Conservation (phyloP, 176 grass and related monocot genomes). For the Zoysia japonica region DNA sequence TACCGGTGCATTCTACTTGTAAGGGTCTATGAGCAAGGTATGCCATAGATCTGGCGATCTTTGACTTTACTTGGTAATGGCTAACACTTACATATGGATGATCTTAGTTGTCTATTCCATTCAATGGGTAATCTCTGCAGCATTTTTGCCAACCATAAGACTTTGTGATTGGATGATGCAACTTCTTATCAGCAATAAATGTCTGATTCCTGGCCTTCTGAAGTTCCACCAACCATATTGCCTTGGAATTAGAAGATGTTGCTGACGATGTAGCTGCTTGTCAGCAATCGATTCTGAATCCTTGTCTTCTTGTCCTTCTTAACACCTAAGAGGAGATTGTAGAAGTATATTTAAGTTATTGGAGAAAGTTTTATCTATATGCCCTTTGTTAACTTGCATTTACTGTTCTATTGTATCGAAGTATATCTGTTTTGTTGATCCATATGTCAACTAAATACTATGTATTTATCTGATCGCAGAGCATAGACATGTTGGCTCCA, state of each 20-base stretch:
- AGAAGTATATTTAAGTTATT: neutral
- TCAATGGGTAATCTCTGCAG: too few species aligned
- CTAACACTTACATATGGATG: too few species aligned
- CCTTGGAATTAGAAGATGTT: neutral
- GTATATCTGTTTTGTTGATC: conserved; percentile 28
- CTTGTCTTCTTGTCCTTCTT: neutral
- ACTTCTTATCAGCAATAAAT: too few species aligned
- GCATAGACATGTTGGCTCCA: conserved; percentile 98
- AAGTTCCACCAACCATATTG: neutral
- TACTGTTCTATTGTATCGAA: conserved; percentile 30
- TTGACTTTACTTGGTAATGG: too few species aligned
- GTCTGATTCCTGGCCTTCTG: neutral
- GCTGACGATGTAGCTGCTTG: conserved; percentile 13
- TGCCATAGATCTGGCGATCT: too few species aligned
- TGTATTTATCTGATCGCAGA: conserved; percentile 55
- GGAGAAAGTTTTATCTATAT: conserved; percentile 7
- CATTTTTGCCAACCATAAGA: too few species aligned
- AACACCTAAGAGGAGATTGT: conserved; percentile 6
- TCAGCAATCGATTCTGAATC: conserved; percentile 19
- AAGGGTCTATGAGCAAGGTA: neutral
- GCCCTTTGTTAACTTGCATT: neutral
- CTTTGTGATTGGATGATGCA: too few species aligned
- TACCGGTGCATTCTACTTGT: neutral
- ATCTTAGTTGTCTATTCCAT: neutral
- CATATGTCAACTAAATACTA: conserved; percentile 31